These are phyloP conservation scores for Vitis labrusca DNA, from an alignment of 164 flowering plant species.

Conservation along the genomic window DNA sequence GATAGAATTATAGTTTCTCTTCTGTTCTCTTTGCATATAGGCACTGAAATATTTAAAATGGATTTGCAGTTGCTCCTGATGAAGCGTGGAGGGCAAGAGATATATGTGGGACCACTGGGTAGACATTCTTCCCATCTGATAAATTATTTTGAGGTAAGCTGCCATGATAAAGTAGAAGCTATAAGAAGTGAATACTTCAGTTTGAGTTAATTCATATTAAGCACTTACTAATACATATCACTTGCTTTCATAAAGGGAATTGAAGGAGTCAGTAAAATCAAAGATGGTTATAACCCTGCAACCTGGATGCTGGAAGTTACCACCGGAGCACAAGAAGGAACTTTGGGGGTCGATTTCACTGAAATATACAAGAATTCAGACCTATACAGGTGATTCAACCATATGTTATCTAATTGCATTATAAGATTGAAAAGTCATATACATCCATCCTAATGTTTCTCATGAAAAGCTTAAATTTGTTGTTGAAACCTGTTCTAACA, in stretches of 20 bases:
- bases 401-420: too few relatives aligned
- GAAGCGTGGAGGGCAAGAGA: constrained; percentile 57
- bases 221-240: neutral
- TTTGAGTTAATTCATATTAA: too few relatives aligned
- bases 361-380: constrained; percentile 22
- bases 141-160: constrained; percentile 53
- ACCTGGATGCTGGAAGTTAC: constrained; percentile 46
- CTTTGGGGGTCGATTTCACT: constrained; percentile 22
- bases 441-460: too few relatives aligned
- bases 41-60: neutral
- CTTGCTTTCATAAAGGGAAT: constrained; percentile 9
- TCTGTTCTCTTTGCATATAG: neutral
- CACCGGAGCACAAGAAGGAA: constrained; percentile 10
- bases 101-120: constrained; percentile 58
- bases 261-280: constrained; percentile 9
- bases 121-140: constrained; percentile 40
- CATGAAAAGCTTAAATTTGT: too few relatives aligned
- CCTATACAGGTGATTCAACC: constrained; percentile 20
- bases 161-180: neutral
- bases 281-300: constrained; percentile 43
- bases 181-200: too few relatives aligned
- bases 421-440: too few relatives aligned
- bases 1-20: neutral
- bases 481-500: neutral
- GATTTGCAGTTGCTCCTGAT: constrained; percentile 46